These are phyloP conservation scores for Lolium rigidum DNA, from an alignment of 176 grass and related monocot species.

Conservation along the genomic window DNA sequence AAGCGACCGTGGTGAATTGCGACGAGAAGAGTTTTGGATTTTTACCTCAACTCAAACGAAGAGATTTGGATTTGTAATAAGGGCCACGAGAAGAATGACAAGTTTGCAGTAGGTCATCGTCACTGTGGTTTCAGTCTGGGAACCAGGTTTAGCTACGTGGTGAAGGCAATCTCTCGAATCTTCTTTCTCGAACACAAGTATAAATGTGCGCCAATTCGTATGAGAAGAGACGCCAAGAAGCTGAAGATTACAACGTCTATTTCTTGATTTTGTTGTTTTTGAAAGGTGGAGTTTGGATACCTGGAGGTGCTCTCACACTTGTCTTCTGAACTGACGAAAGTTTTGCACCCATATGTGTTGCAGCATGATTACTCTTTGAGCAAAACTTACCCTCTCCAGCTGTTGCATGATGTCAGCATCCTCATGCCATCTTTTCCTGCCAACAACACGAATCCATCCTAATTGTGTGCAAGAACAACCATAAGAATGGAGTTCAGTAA, in stretches of 20 bases:
- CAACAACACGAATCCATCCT: not conserved
- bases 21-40: not conserved
- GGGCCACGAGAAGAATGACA: not conserved
- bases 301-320: not conserved
- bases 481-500: not conserved
- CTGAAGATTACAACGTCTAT: not conserved
- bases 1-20: not conserved
- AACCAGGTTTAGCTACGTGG: not conserved
- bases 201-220: too few relatives aligned
- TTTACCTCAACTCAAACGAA: not conserved
- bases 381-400: not conserved
- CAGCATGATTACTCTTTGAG: not conserved
- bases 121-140: not conserved
- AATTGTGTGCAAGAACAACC: not conserved
- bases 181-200: too few relatives aligned
- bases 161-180: not conserved
- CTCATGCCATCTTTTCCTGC: not conserved
- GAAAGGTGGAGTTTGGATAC: not conserved
- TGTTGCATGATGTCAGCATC: not conserved
- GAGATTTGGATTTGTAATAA: not conserved
- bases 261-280: not conserved
- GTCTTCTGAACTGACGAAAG: not conserved
- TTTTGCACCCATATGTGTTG: not conserved
- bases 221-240: not conserved
- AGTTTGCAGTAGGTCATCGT: not conserved